Evolutionary conservation across 345 rosid species (phyloP), one percentile per base, ranked within the genome.

Genomic region (Schrenkiella parvula): DNA sequence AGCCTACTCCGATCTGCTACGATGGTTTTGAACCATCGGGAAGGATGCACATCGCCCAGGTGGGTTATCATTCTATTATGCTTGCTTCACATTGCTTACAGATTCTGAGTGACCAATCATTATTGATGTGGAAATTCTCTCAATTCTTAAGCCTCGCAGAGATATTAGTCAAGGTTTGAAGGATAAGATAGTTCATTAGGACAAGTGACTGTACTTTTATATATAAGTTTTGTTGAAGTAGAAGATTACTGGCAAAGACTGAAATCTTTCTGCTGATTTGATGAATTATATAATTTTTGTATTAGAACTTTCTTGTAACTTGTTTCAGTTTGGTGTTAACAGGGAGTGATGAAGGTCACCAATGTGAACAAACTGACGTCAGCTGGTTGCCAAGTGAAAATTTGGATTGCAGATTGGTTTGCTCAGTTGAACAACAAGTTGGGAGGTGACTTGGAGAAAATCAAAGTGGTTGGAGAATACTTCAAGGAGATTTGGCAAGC

Each of bases 401-500:
- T 93, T 2, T 91, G 96, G 98, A 84, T 93, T 51, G 97, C 97
- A 0, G 98, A 93, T 76, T 93, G 98, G 97, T 93, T 89, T 88
- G 97, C 98, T n/a, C 92, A 88, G 68, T 72, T 93, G 55, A 93
- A 93, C 78, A 88, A 89, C 82, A 90, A 93, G 82, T 82, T 89
- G 92, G 97, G 86, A 0, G 97, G 97, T 44, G 96, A 93, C 69
- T 66, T 93, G 85, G 84, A 86, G 82, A 89, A 84, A 64, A 89
- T 90, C 64, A 84, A 75, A 74, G 80, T 84, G 1, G 86, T 90
- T 35, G 97, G 97, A 12, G 82, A 61, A 17, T 90, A 90, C 53
- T 68, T 93, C 73, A 85, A 87, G 70, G 92, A 93, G 82, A 89
- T 89, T 66, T 90, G 97, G 93, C 84, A 85, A 72, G 93, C 89